Conservation (phyloP, 345 rosid genomes). For the Erucastrum elatum region DNA sequence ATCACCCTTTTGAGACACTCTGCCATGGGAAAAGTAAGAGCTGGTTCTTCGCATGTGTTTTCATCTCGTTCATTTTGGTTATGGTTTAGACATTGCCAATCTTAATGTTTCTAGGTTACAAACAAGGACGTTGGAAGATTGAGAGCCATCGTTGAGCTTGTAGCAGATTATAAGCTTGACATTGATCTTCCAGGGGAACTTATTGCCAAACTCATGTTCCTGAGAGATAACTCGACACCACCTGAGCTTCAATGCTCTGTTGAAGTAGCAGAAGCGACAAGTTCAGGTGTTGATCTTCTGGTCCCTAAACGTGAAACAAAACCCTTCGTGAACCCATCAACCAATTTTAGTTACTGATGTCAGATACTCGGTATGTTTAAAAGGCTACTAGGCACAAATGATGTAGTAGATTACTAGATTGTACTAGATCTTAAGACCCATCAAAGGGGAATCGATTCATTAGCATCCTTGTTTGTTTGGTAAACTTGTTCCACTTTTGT, state of each 20-base stretch:
- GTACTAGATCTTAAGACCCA: neutral
- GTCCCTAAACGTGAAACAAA: constrained; percentile 1
- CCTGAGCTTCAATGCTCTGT: constrained; percentile 8
- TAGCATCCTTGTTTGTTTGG: neutral
- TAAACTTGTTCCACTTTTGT: neutral
- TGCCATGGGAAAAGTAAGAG: neutral
- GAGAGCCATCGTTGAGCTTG: constrained; percentile 9
- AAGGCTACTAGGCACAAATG: neutral
- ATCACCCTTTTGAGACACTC: constrained; percentile 1
- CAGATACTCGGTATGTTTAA: neutral
- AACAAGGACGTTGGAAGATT: neutral
- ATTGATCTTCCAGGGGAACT: constrained; percentile 16
- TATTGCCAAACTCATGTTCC: constrained; percentile 12
- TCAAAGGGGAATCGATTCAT: neutral
- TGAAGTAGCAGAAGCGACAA: neutral
- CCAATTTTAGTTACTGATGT: neutral
- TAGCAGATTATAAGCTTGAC: constrained; percentile 17
- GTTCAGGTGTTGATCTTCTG: neutral
- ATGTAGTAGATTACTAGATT: neutral
- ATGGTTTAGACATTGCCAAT: neutral
- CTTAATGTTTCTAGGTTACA: neutral
- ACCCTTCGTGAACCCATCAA: neutral
- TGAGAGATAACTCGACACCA: constrained; percentile 6
- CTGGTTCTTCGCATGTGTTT: neutral
- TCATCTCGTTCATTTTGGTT: neutral